Percentiles rank a stretch among this genome's conserved stretches.
Conservation (phyloP, 768 basidiomycete species). For the Leccinum uliginosum region DNA sequence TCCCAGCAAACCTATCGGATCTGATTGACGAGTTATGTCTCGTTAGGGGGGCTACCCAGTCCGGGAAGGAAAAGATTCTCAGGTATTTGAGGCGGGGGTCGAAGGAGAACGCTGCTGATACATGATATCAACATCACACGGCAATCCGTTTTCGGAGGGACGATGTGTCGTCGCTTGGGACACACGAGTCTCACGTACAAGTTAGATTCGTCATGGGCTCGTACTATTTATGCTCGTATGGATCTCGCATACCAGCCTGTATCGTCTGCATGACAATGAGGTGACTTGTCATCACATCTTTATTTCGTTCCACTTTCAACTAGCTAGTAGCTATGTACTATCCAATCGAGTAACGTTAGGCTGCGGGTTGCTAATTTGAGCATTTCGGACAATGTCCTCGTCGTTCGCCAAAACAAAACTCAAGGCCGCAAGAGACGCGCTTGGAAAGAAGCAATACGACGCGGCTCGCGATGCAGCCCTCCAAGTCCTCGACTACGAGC, state of each 20-base stretch:
- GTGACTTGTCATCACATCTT: too few relatives aligned
- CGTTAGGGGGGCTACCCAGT: constrained; percentile 19
- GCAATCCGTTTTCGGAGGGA: background rate
- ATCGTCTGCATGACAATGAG: too few relatives aligned
- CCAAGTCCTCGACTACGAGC: constrained; percentile 69
- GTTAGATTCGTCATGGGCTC: background rate
- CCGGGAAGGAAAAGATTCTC: constrained; percentile 11
- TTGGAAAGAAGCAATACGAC: constrained; percentile 71
- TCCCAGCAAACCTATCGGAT: constrained; percentile 1
- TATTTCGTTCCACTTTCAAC: too few relatives aligned
- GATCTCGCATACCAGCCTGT: background rate
- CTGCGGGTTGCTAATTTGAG: background rate
- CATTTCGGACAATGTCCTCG: constrained; percentile 24
- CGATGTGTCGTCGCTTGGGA: background rate
- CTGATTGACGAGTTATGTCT: constrained; percentile 24
- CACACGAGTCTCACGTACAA: too few relatives aligned
- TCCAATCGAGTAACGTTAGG: too few relatives aligned
- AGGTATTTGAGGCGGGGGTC: constrained; percentile 11
- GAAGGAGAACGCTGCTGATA: constrained; percentile 7
- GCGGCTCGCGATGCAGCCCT: constrained; percentile 62
- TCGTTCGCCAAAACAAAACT: constrained; percentile 64
- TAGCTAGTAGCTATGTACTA: too few relatives aligned
- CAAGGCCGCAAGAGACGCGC: constrained; percentile 71
- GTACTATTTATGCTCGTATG: constrained; percentile 1
- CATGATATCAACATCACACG: too few relatives aligned